Evolutionary conservation across 768 basidiomycete genomes (phyloP).

Genomic region (Thelephora aurantiotincta): DNA sequence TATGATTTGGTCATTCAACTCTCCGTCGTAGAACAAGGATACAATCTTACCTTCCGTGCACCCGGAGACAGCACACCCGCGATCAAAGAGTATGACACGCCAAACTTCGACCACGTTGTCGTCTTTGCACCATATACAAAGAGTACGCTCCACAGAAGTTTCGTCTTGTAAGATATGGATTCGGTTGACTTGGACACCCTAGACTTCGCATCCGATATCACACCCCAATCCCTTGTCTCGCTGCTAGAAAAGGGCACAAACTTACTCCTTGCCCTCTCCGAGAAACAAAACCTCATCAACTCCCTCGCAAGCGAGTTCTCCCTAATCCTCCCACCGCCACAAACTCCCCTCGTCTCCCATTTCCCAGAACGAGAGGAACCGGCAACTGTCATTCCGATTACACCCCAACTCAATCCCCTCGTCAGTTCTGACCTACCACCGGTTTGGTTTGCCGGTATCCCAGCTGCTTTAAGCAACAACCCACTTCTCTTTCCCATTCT

Average conservation of each 20-base stretch:
- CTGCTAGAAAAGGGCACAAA: slow-evolving; percentile 64
- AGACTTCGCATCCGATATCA: slow-evolving; percentile 66
- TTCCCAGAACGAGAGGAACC: slow-evolving; percentile 64
- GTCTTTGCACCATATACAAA: slow-evolving; percentile 79
- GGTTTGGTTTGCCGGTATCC: slow-evolving; percentile 66
- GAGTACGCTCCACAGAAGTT: slow-evolving; percentile 31
- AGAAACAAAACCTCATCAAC: slow-evolving; percentile 58
- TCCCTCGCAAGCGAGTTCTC: slow-evolving; percentile 87
- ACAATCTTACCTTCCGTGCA: slow-evolving; percentile 72
- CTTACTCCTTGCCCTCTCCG: slow-evolving; percentile 69
- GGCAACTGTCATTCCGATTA: slow-evolving; percentile 52
- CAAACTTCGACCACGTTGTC: slow-evolving; percentile 75
- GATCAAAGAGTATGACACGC: slow-evolving; percentile 55
- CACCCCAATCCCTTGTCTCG: slow-evolving; percentile 65
- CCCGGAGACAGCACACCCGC: slow-evolving; percentile 62
- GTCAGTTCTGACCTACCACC: slow-evolving; percentile 36
- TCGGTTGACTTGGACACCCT: background rate
- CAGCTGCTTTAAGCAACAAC: slow-evolving; percentile 51
- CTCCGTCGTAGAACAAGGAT: slow-evolving; percentile 50
- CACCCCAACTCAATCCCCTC: slow-evolving; percentile 27
- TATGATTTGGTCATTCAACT: background rate
- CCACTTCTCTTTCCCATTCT: slow-evolving; percentile 78
- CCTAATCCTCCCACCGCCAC: slow-evolving; percentile 74
- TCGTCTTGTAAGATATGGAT: slow-evolving; percentile 2
- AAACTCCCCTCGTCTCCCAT: slow-evolving; percentile 74